Evolutionary conservation across 2,329 filamentous ascomycete genomes (phyloP).

Genomic region (Penicillium sp.): DNA sequence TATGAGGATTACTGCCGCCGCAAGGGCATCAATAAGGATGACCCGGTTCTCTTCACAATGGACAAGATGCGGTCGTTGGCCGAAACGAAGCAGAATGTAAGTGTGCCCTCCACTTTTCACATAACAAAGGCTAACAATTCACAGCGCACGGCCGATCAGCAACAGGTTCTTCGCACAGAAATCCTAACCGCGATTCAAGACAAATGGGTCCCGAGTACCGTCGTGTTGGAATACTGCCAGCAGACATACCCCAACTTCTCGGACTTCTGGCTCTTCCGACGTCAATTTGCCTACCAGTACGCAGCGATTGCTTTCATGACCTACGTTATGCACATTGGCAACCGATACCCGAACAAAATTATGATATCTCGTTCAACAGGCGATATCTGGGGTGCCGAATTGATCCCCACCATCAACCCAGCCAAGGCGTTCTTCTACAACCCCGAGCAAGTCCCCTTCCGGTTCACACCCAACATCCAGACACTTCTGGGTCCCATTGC

Average conservation of each 20-base stretch:
- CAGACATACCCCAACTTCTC: slow-evolving; percentile 81
- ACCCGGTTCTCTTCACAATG: slow-evolving; percentile 91
- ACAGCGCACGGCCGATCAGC: slow-evolving; percentile 61
- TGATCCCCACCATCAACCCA: slow-evolving; percentile 84
- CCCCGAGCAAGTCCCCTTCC: slow-evolving; percentile 93
- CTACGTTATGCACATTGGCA: slow-evolving; percentile 96
- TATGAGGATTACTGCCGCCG: slow-evolving; percentile 95
- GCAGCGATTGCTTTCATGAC: slow-evolving; percentile 97
- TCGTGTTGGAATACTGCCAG: slow-evolving; percentile 88
- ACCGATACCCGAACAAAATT: slow-evolving; percentile 93
- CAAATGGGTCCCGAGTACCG: slow-evolving; percentile 80
- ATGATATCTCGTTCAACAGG: slow-evolving; percentile 83
- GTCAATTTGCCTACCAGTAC: slow-evolving; percentile 94
- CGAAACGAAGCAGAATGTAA: slow-evolving; percentile 62
- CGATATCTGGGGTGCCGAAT: slow-evolving; percentile 93
- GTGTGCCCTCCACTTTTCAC: slow-evolving; percentile 15
- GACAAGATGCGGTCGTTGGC: slow-evolving; percentile 81
- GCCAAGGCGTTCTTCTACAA: slow-evolving; percentile 90
- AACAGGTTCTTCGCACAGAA: slow-evolving; percentile 74
- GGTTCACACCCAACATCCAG: slow-evolving; percentile 93
- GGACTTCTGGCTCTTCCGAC: slow-evolving; percentile 98
- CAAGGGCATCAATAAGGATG: slow-evolving; percentile 86
- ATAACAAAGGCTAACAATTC: slow-evolving; percentile 28
- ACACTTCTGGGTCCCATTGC: slow-evolving; percentile 93
- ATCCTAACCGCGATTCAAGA: slow-evolving; percentile 94